These are phyloP conservation scores for Actinomucor elegans DNA, from an alignment of 371 early-diverging fungal genomes.

Conservation along the genomic window DNA sequence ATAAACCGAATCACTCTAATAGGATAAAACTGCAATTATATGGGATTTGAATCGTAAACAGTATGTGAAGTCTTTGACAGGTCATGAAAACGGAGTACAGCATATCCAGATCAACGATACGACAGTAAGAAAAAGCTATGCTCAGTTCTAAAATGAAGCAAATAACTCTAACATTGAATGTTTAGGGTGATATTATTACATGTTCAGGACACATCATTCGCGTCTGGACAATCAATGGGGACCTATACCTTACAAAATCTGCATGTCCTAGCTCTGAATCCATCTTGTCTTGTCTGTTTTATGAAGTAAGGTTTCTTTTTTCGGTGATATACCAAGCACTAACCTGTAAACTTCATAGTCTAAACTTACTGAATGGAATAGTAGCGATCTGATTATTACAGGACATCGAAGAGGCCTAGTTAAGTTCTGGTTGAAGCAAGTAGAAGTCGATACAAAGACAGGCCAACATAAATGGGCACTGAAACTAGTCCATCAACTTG, in stretches of 20 bases:
- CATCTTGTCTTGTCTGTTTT: slow-evolving; percentile 59
- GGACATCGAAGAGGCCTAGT: slow-evolving; percentile 60
- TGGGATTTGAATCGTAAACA: slow-evolving; percentile 77
- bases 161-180: too few species aligned
- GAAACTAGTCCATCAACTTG: slow-evolving; percentile 25
- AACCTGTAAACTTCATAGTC: not conserved
- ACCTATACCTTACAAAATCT: slow-evolving; percentile 57
- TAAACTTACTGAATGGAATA: slow-evolving; percentile 22
- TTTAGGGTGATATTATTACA: slow-evolving; percentile 70
- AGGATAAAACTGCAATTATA: slow-evolving; percentile 71
- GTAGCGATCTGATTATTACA: slow-evolving; percentile 52
- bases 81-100: slow-evolving; percentile 61
- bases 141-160: not conserved
- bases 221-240: slow-evolving; percentile 78
- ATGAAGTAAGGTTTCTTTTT: slow-evolving; percentile 53
- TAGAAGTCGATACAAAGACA: slow-evolving; percentile 29
- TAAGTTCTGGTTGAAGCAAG: slow-evolving; percentile 50
- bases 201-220: slow-evolving; percentile 61
- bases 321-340: too few species aligned
- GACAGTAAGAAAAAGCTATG: slow-evolving; percentile 49
- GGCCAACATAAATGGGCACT: slow-evolving; percentile 34
- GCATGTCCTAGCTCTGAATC: slow-evolving; percentile 58
- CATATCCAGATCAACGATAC: slow-evolving; percentile 61
- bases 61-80: slow-evolving; percentile 60
- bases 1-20: too few species aligned